Evolutionary conservation across 2,329 filamentous ascomycete genomes (phyloP), one percentile per base, ranked within the genome.

Genomic region (Venturia oleaginea): DNA sequence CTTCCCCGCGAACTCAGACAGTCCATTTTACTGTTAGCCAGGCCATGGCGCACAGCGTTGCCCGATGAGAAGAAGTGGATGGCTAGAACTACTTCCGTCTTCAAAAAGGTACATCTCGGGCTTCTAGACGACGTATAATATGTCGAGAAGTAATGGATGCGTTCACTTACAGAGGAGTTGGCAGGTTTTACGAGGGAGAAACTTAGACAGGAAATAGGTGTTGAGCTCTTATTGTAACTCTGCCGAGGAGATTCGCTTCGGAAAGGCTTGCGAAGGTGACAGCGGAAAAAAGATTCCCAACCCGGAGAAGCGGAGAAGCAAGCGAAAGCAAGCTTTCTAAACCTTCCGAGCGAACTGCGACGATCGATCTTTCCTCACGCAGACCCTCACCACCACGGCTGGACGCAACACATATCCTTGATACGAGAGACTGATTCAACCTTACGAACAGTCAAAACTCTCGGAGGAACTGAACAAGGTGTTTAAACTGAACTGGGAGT

Each of bases 111-210:
- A 46, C 17, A 46, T 46, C 42, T 19, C 17, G 8, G 19, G 17
- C 19, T 46, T 11, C 22, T 22, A 19, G 19, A 46, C 3, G 42
- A 46, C 42, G 42, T 46, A 3, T 4, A 22, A 22, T 46, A 46
- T 22, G 42, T 46, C 42, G 42, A 22, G 19, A 22, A n/a, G 19
- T n/a, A 10, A 22, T 46, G 42, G 42, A 46, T 46, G 42, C 42
- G 42, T 22, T 46, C 19, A 8, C 42, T 46, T 17, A 46, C 42
- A 22, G 42, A 46, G 17, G 42, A 46, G 19, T 46, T 46, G 42
- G 42, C 42, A 2, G 42, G 42, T 10, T 46, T n/a, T 19, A 46
- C 42, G 42, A n/a, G 42, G 42, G 19, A 46, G 54, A 72, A 19
- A n/a, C 42, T 46, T 46, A 22, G 4, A 17, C n/a, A 22, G 22